phyloP scores from a whole-genome alignment of 2,329 filamentous ascomycete genomes.

The Aspergillus quadrilineatus region DNA sequence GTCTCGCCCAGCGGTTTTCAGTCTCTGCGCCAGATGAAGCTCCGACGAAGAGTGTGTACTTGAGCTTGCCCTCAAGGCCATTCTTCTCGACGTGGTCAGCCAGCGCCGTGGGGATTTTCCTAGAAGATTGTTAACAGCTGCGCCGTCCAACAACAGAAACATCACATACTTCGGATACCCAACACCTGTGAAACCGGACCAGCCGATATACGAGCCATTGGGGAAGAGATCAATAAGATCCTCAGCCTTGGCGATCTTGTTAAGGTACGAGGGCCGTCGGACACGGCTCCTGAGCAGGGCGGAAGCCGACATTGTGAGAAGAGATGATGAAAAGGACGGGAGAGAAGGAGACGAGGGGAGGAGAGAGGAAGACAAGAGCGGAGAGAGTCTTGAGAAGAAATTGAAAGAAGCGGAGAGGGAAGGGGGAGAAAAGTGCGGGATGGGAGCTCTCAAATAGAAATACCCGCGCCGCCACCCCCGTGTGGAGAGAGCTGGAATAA shows the following conservation, averaged over 20 bases:
- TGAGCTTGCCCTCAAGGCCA: conserved; percentile 75
- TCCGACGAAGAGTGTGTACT: conserved; percentile 84
- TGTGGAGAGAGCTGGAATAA: conserved; percentile 17
- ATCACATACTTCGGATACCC: conserved; percentile 78
- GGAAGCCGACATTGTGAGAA: conserved; percentile 56
- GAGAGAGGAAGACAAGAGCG: conserved; percentile 13
- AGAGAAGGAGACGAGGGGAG: conserved; percentile 18
- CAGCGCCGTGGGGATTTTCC: conserved; percentile 78
- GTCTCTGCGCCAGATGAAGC: conserved; percentile 88
- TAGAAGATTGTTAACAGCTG: conserved; percentile 34
- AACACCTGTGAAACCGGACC: conserved; percentile 88
- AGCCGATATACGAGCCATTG: conserved; percentile 81
- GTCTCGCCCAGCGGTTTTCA: conserved; percentile 83
- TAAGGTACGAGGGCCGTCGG: conserved; percentile 71
- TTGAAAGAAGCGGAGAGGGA: conserved; percentile 12
- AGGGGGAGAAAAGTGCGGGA: conserved; percentile 4
- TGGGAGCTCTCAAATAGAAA: conserved; percentile 16
- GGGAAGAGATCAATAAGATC: conserved; percentile 80
- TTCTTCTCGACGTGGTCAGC: conserved; percentile 90
- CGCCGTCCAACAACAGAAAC: not conserved
- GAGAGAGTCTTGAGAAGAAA: conserved; percentile 10
- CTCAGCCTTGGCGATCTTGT: conserved; percentile 75
- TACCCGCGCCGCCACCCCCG: conserved; percentile 17
- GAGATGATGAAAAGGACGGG: conserved; percentile 11
- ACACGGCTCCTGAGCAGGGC: conserved; percentile 74